Conservation (phyloP, 2,329 filamentous ascomycete genomes). For the Neurospora sp. region DNA sequence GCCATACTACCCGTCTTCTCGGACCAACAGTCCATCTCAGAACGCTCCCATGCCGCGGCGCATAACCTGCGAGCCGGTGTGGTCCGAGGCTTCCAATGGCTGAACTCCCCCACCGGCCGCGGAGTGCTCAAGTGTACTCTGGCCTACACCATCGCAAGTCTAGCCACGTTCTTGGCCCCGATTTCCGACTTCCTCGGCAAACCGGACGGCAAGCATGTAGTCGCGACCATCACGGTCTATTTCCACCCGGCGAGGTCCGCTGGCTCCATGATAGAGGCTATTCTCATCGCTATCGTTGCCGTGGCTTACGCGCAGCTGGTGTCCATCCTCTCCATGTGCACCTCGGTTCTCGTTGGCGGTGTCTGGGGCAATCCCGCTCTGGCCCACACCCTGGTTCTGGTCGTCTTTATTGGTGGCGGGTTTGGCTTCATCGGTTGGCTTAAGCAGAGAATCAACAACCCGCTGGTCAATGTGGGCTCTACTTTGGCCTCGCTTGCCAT, state of each 20-base stretch:
- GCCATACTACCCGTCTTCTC: constrained; percentile 26
- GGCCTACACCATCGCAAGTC: constrained; percentile 76
- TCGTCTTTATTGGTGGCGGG: constrained; percentile 77
- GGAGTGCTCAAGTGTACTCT: constrained; percentile 85
- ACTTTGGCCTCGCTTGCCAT: constrained; percentile 81
- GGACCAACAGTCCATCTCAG: constrained; percentile 23
- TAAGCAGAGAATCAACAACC: constrained; percentile 69
- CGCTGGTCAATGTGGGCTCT: constrained; percentile 73
- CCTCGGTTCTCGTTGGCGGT: constrained; percentile 67
- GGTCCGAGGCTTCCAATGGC: constrained; percentile 44
- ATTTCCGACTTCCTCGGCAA: constrained; percentile 66
- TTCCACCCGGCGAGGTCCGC: constrained; percentile 82
- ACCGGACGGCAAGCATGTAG: constrained; percentile 87
- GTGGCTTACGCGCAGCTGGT: constrained; percentile 70
- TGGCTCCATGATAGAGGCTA: constrained; percentile 83
- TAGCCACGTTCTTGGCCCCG: constrained; percentile 72
- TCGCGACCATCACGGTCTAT: constrained; percentile 88
- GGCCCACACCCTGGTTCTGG: constrained; percentile 68
- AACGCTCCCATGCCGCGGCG: constrained; percentile 24
- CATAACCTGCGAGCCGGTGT: constrained; percentile 30
- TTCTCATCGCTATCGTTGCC: constrained; percentile 64
- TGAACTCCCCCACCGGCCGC: constrained; percentile 62
- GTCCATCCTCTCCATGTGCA: constrained; percentile 77
- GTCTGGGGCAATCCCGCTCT: constrained; percentile 55
- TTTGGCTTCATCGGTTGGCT: constrained; percentile 83